Base-by-base conservation (phyloP, 192 early-diverging fungal genomes). In the Coemansia umbellata region DNA sequence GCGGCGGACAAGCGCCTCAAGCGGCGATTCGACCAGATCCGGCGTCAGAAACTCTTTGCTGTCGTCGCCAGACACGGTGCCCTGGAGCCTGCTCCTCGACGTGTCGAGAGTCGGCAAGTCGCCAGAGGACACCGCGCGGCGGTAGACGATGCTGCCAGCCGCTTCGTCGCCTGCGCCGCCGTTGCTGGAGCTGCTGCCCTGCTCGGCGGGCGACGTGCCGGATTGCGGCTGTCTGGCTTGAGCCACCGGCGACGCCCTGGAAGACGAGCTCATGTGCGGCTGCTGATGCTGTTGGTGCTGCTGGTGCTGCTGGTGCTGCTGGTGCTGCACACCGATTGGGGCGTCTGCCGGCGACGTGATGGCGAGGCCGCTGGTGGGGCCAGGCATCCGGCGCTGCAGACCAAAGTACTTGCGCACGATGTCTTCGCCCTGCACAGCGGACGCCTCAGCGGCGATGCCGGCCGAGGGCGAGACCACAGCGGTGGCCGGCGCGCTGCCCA, bases 331-430 rank as follows among this genome's bases (percentile, higher is more conserved):
- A n/a, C 9, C 32, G 32, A 21, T 8, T 24, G 43, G 11, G 44
- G 26, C 30, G 43, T 45, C 52, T 26, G 40, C 36, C 18, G 27
- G 8, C 32, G 14, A 15, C 26, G 3, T 17, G 49, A 18, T 21
- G 42, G 19, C 37, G 49, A 14, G 37, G 31, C 35, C 24, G 36
- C 14, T 6, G 52, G n/a, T 42, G 17, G 23, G 41, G 14, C 33
- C 41, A 14, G 53, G 45, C 0, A 37, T 28, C 48, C 55, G 60
- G 7, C 58, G 45, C 56, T 69, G 73, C 10, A 58, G 61, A 15
- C 65, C 66, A 55, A 77, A 53, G 39, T 77, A 77, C 58, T 53
- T 65, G 54, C 74, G 74, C 35, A 77, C 74, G 58, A 77, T 77
- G 19, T 77, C 74, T 37, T 77, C 74, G 41, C 53, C 50, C 44